Conservation (phyloP, 1,139 yeast species). For the Geotrichum australiense region DNA sequence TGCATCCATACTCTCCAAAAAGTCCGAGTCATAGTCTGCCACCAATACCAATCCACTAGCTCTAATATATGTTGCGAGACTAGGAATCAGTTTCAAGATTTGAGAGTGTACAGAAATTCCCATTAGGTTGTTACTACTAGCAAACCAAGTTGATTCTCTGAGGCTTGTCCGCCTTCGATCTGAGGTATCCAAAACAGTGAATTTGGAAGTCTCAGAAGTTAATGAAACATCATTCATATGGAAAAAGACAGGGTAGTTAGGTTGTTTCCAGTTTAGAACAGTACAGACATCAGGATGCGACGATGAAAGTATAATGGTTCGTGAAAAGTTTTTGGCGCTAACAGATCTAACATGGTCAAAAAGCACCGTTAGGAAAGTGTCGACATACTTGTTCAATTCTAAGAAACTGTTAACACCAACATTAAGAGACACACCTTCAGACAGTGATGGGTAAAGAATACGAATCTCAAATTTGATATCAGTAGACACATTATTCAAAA, state of each 20-base stretch:
- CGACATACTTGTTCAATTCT: conserved; percentile 67
- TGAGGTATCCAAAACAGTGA: conserved; percentile 28
- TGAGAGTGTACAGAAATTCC: conserved; percentile 76
- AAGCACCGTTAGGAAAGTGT: conserved; percentile 59
- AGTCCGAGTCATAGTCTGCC: conserved; percentile 38
- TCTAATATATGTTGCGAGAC: conserved; percentile 65
- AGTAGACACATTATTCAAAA: conserved; percentile 49
- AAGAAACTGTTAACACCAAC: conserved; percentile 38
- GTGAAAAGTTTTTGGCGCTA: conserved; percentile 29
- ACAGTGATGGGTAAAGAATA: conserved; percentile 71
- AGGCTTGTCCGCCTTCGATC: conserved; percentile 47
- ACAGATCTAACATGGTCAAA: conserved; percentile 60
- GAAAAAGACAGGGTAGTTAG: conserved; percentile 90
- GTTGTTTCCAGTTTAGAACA: conserved; percentile 95
- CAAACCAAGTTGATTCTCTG: conserved; percentile 62
- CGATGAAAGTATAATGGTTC: conserved; percentile 77
- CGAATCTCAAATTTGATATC: conserved; percentile 69
- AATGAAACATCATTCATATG: conserved; percentile 45
- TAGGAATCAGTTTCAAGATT: conserved; percentile 65
- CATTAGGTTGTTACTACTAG: conserved; percentile 71
- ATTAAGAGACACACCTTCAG: conserved; percentile 49
- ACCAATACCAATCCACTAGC: conserved; percentile 78
- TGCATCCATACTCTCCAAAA: neutral
- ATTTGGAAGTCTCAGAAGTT: conserved; percentile 30
- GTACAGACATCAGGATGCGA: conserved; percentile 86